Base-by-base conservation (phyloP, 169 alveolate species). In the Eimeria necatrix region DNA sequence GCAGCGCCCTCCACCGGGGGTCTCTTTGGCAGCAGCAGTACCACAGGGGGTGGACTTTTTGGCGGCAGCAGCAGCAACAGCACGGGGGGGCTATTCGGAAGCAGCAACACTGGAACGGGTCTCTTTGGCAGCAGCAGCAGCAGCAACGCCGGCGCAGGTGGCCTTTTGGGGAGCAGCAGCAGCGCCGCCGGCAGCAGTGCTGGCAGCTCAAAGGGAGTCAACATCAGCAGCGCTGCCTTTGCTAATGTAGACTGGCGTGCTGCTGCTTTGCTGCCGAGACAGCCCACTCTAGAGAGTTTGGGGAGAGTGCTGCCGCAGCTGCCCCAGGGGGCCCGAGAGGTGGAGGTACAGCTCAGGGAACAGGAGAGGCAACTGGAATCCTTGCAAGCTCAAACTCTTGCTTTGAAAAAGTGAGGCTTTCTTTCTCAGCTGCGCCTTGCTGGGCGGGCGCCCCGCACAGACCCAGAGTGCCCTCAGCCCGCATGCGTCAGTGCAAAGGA, bases 331-430 rank as follows among this genome's bases (percentile, higher is more conserved):
- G 90, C 90, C 4, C 4, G 73, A 71, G 90, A 81, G 51, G 73
- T 81, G 59, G 90, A 81, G 73, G 61, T 81, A 49, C 90, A 41
- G 48, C 90, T 81, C 56, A 49, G 90, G 32, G 90, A 81, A 26
- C 90, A 81, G 90, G 90, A 81, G 90, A 81, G 90, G 52, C 90
- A 81, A 51, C 90, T 81, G 4, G 90, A 81, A 51, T 49, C 64
- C 18, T 51, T 81, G 10, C 90, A 81, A 49, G 90, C 90, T 3
- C 90, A 81, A 81, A 81, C 90, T 6, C 24, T 12, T 9, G 49
- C 90, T 1, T 71, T 81, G 7, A 81, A 81, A 41, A 81, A 81
- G 90, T 81, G 48, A 51, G 88, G 68, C 68, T 56, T 56, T 18
- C 68, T 56, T 56, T 56, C 41, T 32, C 41, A 32, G 41, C 41